phyloP scores from a whole-genome alignment of 2,329 filamentous ascomycete genomes.

The Aspergillus pseudoglaucus region DNA sequence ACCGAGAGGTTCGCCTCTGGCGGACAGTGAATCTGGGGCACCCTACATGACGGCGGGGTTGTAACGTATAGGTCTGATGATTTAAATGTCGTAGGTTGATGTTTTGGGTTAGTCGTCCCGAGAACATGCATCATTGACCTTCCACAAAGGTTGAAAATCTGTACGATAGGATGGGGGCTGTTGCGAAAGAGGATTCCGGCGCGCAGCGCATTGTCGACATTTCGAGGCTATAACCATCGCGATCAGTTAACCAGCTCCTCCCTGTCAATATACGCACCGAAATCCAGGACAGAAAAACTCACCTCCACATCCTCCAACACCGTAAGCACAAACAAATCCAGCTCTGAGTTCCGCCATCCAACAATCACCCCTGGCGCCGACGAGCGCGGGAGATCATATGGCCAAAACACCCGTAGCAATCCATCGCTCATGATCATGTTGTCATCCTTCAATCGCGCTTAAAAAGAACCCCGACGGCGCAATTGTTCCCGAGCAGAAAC shows the following conservation, averaged over 20 bases:
- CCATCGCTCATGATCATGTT: slow-evolving; percentile 67
- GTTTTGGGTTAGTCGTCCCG: slow-evolving; percentile 66
- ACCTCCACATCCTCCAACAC: slow-evolving; percentile 89
- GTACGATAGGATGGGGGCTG: slow-evolving; percentile 69
- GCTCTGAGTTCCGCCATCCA: slow-evolving; percentile 87
- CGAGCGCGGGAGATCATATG: slow-evolving; percentile 70
- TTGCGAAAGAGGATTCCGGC: slow-evolving; percentile 76
- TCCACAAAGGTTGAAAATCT: slow-evolving; percentile 80
- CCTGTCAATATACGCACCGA: background rate
- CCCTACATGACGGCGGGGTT: slow-evolving; percentile 42
- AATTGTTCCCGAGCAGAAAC: slow-evolving; percentile 95
- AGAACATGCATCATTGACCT: slow-evolving; percentile 77
- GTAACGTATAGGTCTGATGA: slow-evolving; percentile 63
- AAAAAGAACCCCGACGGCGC: slow-evolving; percentile 90
- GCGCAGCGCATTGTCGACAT: slow-evolving; percentile 81
- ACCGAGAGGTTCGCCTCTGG: slow-evolving; percentile 61
- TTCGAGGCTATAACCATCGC: slow-evolving; percentile 51
- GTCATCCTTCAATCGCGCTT: slow-evolving; percentile 45
- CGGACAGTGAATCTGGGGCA: slow-evolving; percentile 68
- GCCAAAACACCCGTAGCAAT: slow-evolving; percentile 98
- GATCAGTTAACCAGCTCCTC: background rate
- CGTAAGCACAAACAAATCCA: slow-evolving; percentile 85
- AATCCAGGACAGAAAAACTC: slow-evolving; percentile 27
- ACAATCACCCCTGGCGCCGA: slow-evolving; percentile 77
- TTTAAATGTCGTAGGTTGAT: slow-evolving; percentile 49